Evolutionary conservation across 768 basidiomycete species (phyloP), one percentile per base, ranked within the genome.

Genomic region (Asterophora lycoperdoides): DNA sequence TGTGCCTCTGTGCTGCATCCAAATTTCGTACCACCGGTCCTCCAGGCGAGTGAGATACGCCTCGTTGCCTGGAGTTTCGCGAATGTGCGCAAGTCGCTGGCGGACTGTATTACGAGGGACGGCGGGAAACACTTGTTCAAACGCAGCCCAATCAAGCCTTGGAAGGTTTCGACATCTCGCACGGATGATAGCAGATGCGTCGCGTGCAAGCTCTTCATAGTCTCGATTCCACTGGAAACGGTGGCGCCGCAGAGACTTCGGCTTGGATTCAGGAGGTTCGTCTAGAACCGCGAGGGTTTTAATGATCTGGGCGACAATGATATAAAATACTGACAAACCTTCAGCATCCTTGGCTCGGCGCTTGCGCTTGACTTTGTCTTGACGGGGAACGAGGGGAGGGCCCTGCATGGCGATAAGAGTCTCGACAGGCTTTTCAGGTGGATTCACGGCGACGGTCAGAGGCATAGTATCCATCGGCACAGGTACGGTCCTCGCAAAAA

Each of bases 171-270:
- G 78, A 59, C 86, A 87, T 13, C 94, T 85, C 30, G 85, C 86
- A 56, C 80, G 79, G 49, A 97, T 80, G 54, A 98, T 84, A 9
- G 81, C 86, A 39, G 82, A 84, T 0, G 86, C 85, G 60, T 98
- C 95, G 46, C 86, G 80, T 19, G 86, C 84, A 33, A 93, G 77
- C 52, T 98, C 95, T 48, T 97, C 93, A 48, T 84, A 91, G 42
- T 94, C 89, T 34, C 77, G 67, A 46, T 79, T 89, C 93, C 92
- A 98, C 41, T 81, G 80, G 61, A 92, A 91, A 46, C 84, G 75
- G 41, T 82, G 78, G 14, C 88, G 76, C 44, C 85, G 73, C 38
- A 59, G 56, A 13, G 59, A 45, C 18, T 58, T 59, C 34, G 49
- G 59, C 40, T 60, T 61, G 13, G 56, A 49, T 29, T 60, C 47